phyloP scores from a whole-genome alignment of 768 basidiomycete species.

The Coprinellus aureogranulatus region DNA sequence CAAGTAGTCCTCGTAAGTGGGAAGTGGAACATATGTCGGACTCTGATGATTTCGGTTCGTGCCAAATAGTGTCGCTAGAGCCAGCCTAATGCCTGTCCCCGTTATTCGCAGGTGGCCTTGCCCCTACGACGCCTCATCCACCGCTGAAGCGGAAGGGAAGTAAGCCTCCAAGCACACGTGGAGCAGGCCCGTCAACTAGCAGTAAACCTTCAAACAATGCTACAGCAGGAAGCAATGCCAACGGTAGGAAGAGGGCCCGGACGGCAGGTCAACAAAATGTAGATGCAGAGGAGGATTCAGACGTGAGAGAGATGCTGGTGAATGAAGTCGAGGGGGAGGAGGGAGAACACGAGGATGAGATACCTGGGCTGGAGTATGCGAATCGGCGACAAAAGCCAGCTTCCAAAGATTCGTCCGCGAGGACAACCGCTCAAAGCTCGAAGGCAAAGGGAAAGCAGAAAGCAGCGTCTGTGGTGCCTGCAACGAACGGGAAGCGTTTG shows the following conservation, averaged over 20 bases:
- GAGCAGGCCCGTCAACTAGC: constrained; percentile 2
- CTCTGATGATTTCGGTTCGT: constrained; percentile 19
- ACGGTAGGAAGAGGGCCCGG: background rate
- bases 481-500: constrained; percentile 1
- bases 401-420: constrained; percentile 7
- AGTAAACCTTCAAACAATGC: constrained; percentile 5
- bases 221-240: background rate
- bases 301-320: constrained; percentile 4
- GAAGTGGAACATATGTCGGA: constrained; percentile 17
- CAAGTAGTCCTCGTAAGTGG: too few relatives aligned
- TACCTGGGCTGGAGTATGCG: constrained; percentile 13
- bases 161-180: background rate
- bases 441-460: constrained; percentile 16
- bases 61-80: background rate
- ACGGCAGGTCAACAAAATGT: background rate
- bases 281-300: background rate
- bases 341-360: constrained; percentile 15
- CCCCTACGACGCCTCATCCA: constrained; percentile 18
- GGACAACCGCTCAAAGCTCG: background rate
- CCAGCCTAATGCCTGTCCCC: background rate
- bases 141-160: constrained; percentile 4
- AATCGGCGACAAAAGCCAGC: constrained; percentile 18
- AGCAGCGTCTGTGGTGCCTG: constrained; percentile 4
- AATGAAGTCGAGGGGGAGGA: constrained; percentile 15
- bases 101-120: constrained; percentile 16